Evolutionary conservation across 192 early-diverging fungal genomes (phyloP), one percentile per base, ranked within the genome.

Genomic region (Cetraspora pellucida): DNA sequence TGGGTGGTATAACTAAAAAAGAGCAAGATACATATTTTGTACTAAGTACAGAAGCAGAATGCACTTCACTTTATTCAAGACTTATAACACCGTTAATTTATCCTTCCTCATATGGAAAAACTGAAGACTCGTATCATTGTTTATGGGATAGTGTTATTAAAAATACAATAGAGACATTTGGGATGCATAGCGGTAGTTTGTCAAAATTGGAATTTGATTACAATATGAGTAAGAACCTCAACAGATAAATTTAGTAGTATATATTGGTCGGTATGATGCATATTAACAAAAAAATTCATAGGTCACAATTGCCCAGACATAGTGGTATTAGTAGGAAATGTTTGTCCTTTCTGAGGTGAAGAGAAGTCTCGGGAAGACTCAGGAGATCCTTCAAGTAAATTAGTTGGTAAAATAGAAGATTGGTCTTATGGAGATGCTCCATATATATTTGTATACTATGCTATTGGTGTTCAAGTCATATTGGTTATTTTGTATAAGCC

Each of bases 331-430:
- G n/a, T n/a, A n/a, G n/a, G 43, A 74, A 74, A 74, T 74, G n/a
- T 74, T 74, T 74, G 72, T 74, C 57, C n/a, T 60, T 44, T 74
- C 13, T n/a, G 57, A 45, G 72, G 72, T 44, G 69, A 71, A 71
- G 47, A 71, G 54, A 71, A 71, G 27, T 9, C 72, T 14, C 50
- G 43, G 10, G n/a, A n/a, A n/a, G n/a, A n/a, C n/a, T n/a, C n/a
- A n/a, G n/a, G n/a, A 46, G 55, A 74, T 9, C 1, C 57, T 45
- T 58, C 31, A 25, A 13, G 46, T n/a, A 57, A 74, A 74, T 74
- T 74, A 23, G 46, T 23, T 74, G n/a, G n/a, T n/a, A 74, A 74
- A 74, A 59, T 74, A 28, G 44, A 46, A 47, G 57, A 74, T 10
- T 74, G 54, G 72, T 59, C 1, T n/a, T 74, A 74, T 60, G 72